phyloP scores from a whole-genome alignment of 352 stramenopile genomes.

The Blastocystis sp. region DNA sequence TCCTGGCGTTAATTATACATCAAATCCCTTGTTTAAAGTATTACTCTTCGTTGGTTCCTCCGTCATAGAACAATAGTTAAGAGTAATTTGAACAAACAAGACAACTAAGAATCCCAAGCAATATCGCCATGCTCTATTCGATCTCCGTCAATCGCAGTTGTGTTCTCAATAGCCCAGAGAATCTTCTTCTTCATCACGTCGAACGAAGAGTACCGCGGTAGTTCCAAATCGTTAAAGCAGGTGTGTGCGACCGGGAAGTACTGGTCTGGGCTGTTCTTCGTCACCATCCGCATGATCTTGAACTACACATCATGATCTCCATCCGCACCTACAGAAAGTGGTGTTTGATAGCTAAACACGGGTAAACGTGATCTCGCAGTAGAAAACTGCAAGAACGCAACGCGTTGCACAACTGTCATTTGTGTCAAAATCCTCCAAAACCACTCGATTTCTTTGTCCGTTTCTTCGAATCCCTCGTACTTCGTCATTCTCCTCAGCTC shows the following conservation, averaged over 20 bases:
- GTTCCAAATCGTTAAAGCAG: conserved; percentile 94
- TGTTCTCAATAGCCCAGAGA: conserved; percentile 68
- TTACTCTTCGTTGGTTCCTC: not conserved
- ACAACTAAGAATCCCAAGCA: conserved; percentile 34
- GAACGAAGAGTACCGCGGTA: conserved; percentile 83
- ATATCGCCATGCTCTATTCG: conserved; percentile 65
- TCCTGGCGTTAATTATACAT: not conserved
- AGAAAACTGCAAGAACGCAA: conserved; percentile 42
- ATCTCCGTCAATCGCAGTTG: conserved; percentile 69
- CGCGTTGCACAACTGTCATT: not conserved
- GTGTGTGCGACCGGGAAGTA: conserved; percentile 92
- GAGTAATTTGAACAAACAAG: not conserved
- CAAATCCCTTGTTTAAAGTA: not conserved
- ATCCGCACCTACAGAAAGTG: not conserved
- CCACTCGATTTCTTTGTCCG: conserved; percentile 14
- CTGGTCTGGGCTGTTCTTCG: conserved; percentile 67
- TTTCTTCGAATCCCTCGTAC: conserved; percentile 1
- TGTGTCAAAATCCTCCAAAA: conserved; percentile 28
- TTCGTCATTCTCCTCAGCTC: conserved; percentile 18
- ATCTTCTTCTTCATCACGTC: conserved; percentile 67
- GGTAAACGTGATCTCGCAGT: conserved; percentile 36
- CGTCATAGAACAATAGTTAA: not conserved
- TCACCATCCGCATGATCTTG: conserved; percentile 66
- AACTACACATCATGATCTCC: conserved; percentile 64
- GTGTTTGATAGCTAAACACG: not conserved